Conservation (phyloP, 768 basidiomycete species). For the Amanita rubescens region DNA sequence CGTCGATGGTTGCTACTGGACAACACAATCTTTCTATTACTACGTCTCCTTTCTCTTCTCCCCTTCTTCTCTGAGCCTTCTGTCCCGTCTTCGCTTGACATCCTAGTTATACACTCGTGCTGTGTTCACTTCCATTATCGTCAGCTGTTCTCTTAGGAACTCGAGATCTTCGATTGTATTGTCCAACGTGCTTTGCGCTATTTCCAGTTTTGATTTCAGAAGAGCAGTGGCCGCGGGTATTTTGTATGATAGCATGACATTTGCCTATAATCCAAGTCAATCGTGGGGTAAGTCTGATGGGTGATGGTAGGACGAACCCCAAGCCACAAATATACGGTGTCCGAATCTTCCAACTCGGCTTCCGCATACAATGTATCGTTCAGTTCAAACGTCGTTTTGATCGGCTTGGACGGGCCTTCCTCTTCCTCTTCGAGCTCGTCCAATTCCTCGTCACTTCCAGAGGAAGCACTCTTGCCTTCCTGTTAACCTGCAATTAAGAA, state of each 20-base stretch:
- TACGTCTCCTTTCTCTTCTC: not conserved
- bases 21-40: not conserved
- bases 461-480: slow-evolving; percentile 52
- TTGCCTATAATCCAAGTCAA: slow-evolving; percentile 52
- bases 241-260: slow-evolving; percentile 95
- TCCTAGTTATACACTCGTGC: slow-evolving; percentile 97
- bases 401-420: slow-evolving; percentile 37
- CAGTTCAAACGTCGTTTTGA: slow-evolving; percentile 87
- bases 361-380: slow-evolving; percentile 95
- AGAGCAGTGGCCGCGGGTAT: slow-evolving; percentile 69
- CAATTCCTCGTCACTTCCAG: slow-evolving; percentile 45
- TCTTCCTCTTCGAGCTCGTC: slow-evolving; percentile 48
- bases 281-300: not conserved
- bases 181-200: slow-evolving; percentile 57
- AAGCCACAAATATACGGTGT: slow-evolving; percentile 91
- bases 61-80: slow-evolving; percentile 33
- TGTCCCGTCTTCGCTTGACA: slow-evolving; percentile 71
- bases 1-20: not conserved
- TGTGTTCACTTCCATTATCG: slow-evolving; percentile 94
- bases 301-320: slow-evolving; percentile 55
- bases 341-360: slow-evolving; percentile 79
- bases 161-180: slow-evolving; percentile 84
- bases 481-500: slow-evolving; percentile 17
- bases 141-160: slow-evolving; percentile 90
- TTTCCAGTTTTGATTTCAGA: slow-evolving; percentile 63